Percentiles rank a stretch among this genome's conserved stretches.
phyloP scores from a whole-genome alignment of 306 rosid genomes.

The Prunus kanzakura region DNA sequence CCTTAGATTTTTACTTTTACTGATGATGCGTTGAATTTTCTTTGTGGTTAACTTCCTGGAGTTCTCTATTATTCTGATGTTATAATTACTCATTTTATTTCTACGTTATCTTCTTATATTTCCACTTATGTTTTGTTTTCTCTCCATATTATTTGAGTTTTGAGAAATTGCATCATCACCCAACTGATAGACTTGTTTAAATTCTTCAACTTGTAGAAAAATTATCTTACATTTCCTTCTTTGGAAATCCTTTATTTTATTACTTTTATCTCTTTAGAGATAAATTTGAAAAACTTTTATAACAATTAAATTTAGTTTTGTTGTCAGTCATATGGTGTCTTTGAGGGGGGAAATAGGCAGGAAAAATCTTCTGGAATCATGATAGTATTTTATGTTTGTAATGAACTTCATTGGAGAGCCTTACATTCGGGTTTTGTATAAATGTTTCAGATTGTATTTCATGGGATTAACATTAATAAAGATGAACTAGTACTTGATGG shows the following conservation, averaged over 20 bases:
- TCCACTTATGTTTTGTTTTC: background rate
- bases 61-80: background rate
- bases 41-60: background rate
- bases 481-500: conserved; percentile 83
- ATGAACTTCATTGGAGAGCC: conserved; percentile 8
- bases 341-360: background rate
- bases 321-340: background rate
- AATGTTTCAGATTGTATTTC: conserved; percentile 66
- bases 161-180: background rate
- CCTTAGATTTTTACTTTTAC: background rate
- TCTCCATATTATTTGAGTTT: background rate
- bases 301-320: background rate
- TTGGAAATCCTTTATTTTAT: background rate
- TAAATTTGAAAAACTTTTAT: background rate
- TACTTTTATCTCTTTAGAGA: background rate
- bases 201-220: background rate
- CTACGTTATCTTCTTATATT: background rate
- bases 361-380: background rate
- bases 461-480: conserved; percentile 66
- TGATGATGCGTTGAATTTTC: conserved; percentile 14
- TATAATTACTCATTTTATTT: background rate
- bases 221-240: background rate
- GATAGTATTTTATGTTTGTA: background rate
- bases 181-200: background rate
- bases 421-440: conserved; percentile 18